Percentiles rank a stretch among this genome's conserved stretches.
phyloP scores from a whole-genome alignment of 257 asterid genomes.

The Fraxinus anomala region DNA sequence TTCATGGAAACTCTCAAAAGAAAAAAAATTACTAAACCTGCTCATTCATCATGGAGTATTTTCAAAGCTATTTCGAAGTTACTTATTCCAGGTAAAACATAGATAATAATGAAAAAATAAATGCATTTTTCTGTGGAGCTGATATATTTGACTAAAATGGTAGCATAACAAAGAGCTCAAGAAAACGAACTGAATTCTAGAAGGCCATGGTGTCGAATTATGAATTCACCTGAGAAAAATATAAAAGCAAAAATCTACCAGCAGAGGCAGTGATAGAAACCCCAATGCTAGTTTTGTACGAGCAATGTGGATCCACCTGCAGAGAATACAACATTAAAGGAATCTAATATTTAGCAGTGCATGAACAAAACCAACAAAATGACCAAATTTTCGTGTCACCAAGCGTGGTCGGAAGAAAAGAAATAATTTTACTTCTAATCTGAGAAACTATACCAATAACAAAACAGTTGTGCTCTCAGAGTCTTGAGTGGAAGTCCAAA shows the following conservation, averaged over 20 bases:
- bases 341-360: conserved; percentile 1
- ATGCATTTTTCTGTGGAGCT: background rate
- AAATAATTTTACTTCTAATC: conserved; percentile 16
- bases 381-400: conserved; percentile 17
- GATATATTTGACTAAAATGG: conserved; percentile 13
- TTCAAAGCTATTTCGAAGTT: background rate
- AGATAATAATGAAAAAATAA: conserved; percentile 2
- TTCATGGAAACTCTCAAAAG: background rate
- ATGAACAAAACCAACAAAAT: conserved; percentile 19
- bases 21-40: background rate
- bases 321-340: conserved; percentile 30
- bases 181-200: conserved; percentile 18
- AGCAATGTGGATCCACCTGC: conserved; percentile 98
- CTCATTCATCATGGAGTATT: background rate
- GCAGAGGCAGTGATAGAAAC: conserved; percentile 70
- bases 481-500: conserved; percentile 68
- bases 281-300: conserved; percentile 66
- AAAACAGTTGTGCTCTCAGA: conserved; percentile 74
- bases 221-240: conserved; percentile 68
- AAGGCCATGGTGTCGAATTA: conserved; percentile 19
- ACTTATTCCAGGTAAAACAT: conserved; percentile 1
- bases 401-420: conserved; percentile 17
- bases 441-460: conserved; percentile 60
- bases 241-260: conserved; percentile 84
- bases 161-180: conserved; percentile 4